Conservation (phyloP, 2,329 filamentous ascomycete species). For the Penicillium italicum region DNA sequence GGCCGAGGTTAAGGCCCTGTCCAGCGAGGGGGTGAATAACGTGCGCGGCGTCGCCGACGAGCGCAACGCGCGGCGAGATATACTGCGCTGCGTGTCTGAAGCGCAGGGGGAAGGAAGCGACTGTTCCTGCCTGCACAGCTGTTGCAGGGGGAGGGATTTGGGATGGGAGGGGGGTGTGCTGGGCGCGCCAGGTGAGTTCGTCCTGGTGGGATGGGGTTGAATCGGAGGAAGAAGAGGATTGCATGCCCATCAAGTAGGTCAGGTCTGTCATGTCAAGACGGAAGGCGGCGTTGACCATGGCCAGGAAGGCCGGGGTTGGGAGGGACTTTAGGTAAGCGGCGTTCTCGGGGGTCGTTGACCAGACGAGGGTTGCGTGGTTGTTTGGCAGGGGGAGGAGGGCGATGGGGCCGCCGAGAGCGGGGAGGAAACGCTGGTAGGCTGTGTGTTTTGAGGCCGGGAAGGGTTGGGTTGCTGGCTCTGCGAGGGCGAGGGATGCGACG, state of each 20-base stretch:
- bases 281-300: conserved; percentile 92
- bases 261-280: conserved; percentile 75
- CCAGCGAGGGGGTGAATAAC: conserved; percentile 92
- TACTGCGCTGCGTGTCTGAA: conserved; percentile 94
- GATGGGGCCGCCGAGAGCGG: conserved; percentile 72
- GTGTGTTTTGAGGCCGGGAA: conserved; percentile 55
- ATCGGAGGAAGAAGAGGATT: conserved; percentile 31
- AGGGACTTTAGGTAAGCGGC: conserved; percentile 77
- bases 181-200: conserved; percentile 80
- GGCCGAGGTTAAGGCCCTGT: conserved; percentile 89
- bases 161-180: conserved; percentile 60
- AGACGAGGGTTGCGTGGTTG: conserved; percentile 79
- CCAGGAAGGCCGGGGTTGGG: conserved; percentile 67
- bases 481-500: conserved; percentile 79
- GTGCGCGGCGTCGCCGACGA: conserved; percentile 92
- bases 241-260: conserved; percentile 70
- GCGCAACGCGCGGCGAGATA: conserved; percentile 79
- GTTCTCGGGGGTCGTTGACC: conserved; percentile 82
- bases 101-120: conserved; percentile 87
- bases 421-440: conserved; percentile 93
- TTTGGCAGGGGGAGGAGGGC: conserved; percentile 87
- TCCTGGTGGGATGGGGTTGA: conserved; percentile 52
- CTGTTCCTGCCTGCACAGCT: conserved; percentile 70
- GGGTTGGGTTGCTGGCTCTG: conserved; percentile 38
- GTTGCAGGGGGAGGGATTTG: conserved; percentile 63